These are phyloP conservation scores for Betula pendula DNA, from an alignment of 306 rosid genomes.

Conservation along the genomic window DNA sequence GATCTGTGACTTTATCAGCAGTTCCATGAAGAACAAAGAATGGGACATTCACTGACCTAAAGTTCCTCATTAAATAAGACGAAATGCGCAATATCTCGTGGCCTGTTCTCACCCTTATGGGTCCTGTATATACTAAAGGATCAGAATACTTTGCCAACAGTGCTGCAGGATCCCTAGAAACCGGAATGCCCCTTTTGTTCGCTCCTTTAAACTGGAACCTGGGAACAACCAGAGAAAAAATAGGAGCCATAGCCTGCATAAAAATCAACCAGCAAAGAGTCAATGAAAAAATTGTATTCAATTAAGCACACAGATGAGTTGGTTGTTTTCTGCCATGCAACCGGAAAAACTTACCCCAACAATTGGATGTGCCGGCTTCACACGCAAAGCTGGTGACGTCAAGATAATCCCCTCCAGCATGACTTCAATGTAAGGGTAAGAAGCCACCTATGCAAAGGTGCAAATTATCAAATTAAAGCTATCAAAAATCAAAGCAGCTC, in stretches of 20 bases:
- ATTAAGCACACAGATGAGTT: not conserved
- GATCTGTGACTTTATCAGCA: constrained; percentile 94
- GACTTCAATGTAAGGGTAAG: constrained; percentile 52
- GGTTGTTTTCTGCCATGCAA: not conserved
- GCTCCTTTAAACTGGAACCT: constrained; percentile 95
- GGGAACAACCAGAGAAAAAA: constrained; percentile 81
- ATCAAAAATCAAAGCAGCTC: not conserved
- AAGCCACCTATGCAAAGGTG: constrained; percentile 61
- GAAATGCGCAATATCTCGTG: constrained; percentile 90
- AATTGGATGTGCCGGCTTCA: constrained; percentile 93
- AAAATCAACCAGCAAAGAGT: constrained; percentile 4
- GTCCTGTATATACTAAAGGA: constrained; percentile 96
- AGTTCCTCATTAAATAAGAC: constrained; percentile 59
- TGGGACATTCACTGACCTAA: constrained; percentile 77
- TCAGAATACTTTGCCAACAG: constrained; percentile 87
- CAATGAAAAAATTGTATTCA: not conserved
- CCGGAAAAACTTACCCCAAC: constrained; percentile 64
- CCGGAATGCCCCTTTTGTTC: constrained; percentile 97
- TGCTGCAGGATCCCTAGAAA: constrained; percentile 94
- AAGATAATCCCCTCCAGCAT: constrained; percentile 83
- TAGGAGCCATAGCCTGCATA: constrained; percentile 84
- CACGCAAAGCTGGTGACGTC: constrained; percentile 96
- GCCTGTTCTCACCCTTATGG: constrained; percentile 94
- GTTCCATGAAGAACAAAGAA: constrained; percentile 98
- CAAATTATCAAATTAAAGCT: constrained; percentile 3